A percentile compares a stretch with the other conserved stretches of the same genome.
These are phyloP conservation scores for Pestalotiopsis sp. DNA, from an alignment of 2,329 filamentous ascomycete genomes.

Conservation along the genomic window DNA sequence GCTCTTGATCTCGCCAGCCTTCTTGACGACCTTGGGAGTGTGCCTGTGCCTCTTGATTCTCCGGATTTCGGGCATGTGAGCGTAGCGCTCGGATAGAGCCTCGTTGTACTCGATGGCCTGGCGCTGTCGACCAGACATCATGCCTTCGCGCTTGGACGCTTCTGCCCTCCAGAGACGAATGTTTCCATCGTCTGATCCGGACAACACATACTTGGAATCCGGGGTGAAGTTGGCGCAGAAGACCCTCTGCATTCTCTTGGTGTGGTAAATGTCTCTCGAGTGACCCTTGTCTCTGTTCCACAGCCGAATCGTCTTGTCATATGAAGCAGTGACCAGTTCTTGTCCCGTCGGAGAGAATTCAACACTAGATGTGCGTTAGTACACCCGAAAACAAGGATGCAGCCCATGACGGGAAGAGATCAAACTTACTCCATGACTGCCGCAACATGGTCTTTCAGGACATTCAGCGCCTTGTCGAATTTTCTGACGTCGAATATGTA, in stretches of 20 bases:
- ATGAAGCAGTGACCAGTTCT: conserved; percentile 86
- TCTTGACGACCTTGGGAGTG: conserved; percentile 90
- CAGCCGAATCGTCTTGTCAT: conserved; percentile 83
- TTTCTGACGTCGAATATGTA: conserved; percentile 93
- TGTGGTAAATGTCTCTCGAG: conserved; percentile 93
- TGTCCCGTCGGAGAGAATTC: conserved; percentile 94
- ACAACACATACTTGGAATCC: conserved; percentile 87
- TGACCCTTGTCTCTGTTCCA: conserved; percentile 83
- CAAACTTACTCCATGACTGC: conserved; percentile 79
- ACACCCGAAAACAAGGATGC: neutral
- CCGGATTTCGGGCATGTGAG: conserved; percentile 94
- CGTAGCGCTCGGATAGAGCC: conserved; percentile 79
- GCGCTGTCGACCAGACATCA: conserved; percentile 83
- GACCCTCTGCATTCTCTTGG: conserved; percentile 67
- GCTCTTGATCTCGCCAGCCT: conserved; percentile 90
- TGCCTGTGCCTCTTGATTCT: conserved; percentile 91
- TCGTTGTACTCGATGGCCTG: conserved; percentile 92
- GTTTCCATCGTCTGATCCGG: conserved; percentile 84
- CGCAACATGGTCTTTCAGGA: conserved; percentile 62
- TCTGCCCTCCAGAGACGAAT: conserved; percentile 86
- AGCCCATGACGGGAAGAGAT: neutral
- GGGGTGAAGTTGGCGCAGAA: conserved; percentile 47
- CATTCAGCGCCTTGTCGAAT: conserved; percentile 83
- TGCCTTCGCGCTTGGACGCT: conserved; percentile 78
- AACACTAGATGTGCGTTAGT: conserved; percentile 44